Conservation (phyloP, 768 basidiomycete genomes). For the Obba rivulosa region DNA sequence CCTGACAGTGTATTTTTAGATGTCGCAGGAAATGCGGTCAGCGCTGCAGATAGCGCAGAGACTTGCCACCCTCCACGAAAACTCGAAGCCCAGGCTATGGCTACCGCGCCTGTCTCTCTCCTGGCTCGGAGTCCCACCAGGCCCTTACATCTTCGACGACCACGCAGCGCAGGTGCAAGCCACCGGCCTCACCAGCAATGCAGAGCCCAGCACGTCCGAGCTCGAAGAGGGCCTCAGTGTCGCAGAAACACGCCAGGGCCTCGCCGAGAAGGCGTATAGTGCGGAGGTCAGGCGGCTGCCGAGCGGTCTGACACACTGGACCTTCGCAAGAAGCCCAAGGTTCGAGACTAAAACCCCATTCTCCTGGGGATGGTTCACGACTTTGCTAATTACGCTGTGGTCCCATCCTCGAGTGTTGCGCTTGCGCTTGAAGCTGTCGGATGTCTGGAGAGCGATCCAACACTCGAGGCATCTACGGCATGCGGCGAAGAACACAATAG, state of each 20-base stretch:
- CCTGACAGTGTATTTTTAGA: constrained; percentile 25
- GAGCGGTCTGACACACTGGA: constrained; percentile 1
- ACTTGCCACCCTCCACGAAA: constrained; percentile 26
- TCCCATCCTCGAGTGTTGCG: constrained; percentile 20
- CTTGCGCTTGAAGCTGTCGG: constrained; percentile 29
- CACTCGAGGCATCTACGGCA: constrained; percentile 41
- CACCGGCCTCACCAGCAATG: not conserved
- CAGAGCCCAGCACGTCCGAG: constrained; percentile 7
- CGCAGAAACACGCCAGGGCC: constrained; percentile 28
- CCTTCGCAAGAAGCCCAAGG: constrained; percentile 5
- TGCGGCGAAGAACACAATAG: constrained; percentile 40
- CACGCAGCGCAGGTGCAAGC: constrained; percentile 5
- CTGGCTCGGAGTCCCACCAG: constrained; percentile 38
- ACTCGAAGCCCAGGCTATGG: constrained; percentile 32
- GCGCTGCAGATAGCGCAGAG: constrained; percentile 30
- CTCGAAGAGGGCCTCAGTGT: constrained; percentile 21
- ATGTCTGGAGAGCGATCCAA: constrained; percentile 22
- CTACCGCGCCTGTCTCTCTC: constrained; percentile 33
- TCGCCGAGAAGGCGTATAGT: constrained; percentile 23
- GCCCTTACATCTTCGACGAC: constrained; percentile 26
- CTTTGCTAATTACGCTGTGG: constrained; percentile 13
- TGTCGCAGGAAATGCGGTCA: constrained; percentile 35
- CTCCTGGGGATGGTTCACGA: constrained; percentile 10
- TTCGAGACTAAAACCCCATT: constrained; percentile 1
- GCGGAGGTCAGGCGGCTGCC: not conserved